Conservation (phyloP, 2,329 filamentous ascomycete genomes). For the Aspergillus brasiliensis region DNA sequence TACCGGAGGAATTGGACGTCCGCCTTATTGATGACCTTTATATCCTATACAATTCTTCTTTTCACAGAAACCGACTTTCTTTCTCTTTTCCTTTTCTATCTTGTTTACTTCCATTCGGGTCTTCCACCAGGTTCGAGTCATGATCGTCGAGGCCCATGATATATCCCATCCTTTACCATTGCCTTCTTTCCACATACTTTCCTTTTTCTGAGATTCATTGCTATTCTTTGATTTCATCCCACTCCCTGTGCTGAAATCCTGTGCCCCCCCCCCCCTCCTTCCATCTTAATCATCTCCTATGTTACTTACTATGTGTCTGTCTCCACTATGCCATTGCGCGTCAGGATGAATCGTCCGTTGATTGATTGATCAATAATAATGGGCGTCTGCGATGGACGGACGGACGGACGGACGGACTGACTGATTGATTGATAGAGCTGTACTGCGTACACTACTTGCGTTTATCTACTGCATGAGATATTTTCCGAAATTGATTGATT, state of each 20-base stretch:
- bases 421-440: neutral
- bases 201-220: neutral
- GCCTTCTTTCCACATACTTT: neutral
- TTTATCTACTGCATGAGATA: neutral
- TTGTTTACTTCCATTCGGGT: neutral
- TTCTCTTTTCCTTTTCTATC: conserved; percentile 5
- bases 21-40: conserved; percentile 31
- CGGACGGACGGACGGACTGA: too few relatives aligned
- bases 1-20: conserved; percentile 36
- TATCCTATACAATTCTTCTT: conserved; percentile 1
- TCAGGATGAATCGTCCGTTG: neutral
- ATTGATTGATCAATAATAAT: neutral
- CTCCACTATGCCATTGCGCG: neutral
- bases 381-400: too few relatives aligned
- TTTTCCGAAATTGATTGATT: neutral
- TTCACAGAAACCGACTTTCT: conserved; percentile 4
- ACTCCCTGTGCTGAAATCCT: conserved; percentile 16
- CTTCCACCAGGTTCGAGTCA: neutral
- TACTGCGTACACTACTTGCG: conserved; percentile 1
- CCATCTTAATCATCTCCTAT: neutral
- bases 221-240: too few relatives aligned
- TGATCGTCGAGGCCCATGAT: conserved; percentile 13
- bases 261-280: conserved; percentile 12
- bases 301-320: neutral
- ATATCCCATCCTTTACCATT: conserved; percentile 14